A percentile compares a stretch with the other conserved stretches of the same genome.
Evolutionary conservation across 371 early-diverging fungal species (phyloP).

Genomic region (Lichtheimia corymbifera): DNA sequence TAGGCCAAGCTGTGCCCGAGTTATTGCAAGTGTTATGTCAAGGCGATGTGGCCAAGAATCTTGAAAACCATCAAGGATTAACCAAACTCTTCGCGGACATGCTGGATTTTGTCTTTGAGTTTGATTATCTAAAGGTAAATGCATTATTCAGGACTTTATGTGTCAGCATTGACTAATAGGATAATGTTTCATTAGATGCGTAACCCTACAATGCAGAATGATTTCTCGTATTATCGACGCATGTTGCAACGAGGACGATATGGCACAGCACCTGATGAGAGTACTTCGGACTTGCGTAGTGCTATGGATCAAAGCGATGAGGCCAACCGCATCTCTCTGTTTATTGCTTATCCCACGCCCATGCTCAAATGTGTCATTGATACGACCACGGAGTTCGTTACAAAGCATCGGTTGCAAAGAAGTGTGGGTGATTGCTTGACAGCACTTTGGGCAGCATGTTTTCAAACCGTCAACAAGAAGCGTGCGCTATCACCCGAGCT

Average conservation of each 20-base stretch:
- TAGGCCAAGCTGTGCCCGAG: slow-evolving; percentile 76
- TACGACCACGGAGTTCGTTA: slow-evolving; percentile 62
- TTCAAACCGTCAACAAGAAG: slow-evolving; percentile 65
- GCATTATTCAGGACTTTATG: neutral
- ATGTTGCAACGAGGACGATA: slow-evolving; percentile 72
- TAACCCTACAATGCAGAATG: slow-evolving; percentile 93
- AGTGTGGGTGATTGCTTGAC: slow-evolving; percentile 67
- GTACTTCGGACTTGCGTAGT: slow-evolving; percentile 44
- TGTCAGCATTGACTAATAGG: neutral
- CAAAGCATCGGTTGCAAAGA: slow-evolving; percentile 40
- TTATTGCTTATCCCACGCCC: slow-evolving; percentile 94
- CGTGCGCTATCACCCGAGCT: slow-evolving; percentile 3
- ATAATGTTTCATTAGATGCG: slow-evolving; percentile 62
- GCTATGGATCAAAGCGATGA: slow-evolving; percentile 82
- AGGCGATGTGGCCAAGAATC: slow-evolving; percentile 63
- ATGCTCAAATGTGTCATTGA: slow-evolving; percentile 89
- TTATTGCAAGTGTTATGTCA: slow-evolving; percentile 75
- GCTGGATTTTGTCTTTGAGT: slow-evolving; percentile 86
- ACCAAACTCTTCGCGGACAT: slow-evolving; percentile 81
- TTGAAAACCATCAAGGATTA: slow-evolving; percentile 78
- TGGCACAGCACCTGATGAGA: slow-evolving; percentile 11
- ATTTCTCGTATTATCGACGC: slow-evolving; percentile 94
- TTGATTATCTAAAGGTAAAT: slow-evolving; percentile 86
- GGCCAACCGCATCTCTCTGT: slow-evolving; percentile 91
- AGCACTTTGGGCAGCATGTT: slow-evolving; percentile 69